Conservation (phyloP, 2,329 filamentous ascomycete species). For the Aspergillus arachidicola region DNA sequence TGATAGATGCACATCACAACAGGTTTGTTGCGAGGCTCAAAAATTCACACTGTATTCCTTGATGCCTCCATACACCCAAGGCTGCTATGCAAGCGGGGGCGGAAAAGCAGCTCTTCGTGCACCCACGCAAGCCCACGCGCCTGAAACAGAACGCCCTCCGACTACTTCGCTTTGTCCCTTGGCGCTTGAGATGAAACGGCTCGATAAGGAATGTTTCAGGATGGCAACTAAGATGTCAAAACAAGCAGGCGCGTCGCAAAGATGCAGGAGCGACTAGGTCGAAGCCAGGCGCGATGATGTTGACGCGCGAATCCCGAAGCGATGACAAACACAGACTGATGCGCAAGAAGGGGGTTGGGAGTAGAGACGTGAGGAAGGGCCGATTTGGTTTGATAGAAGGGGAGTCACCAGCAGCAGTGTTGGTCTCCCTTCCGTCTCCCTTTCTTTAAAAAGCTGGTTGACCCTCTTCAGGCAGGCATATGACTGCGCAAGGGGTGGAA, state of each 20-base stretch:
- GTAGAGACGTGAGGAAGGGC: constrained; percentile 12
- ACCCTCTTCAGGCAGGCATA: constrained; percentile 13
- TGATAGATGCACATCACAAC: constrained; percentile 32
- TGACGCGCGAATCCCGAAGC: constrained; percentile 20
- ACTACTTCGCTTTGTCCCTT: constrained; percentile 8
- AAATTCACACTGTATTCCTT: constrained; percentile 18
- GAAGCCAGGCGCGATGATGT: constrained; percentile 22
- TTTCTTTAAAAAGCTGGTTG: constrained; percentile 25
- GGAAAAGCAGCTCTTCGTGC: constrained; percentile 12
- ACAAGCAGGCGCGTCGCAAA: constrained; percentile 27
- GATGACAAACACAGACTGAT: constrained; percentile 1
- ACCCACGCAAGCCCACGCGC: constrained; percentile 18
- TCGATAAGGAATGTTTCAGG: constrained; percentile 35
- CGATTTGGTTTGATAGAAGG: constrained; percentile 21
- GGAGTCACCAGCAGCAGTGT: constrained; percentile 21
- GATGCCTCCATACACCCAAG: constrained; percentile 20
- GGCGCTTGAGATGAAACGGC: constrained; percentile 19
- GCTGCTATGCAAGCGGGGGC: constrained; percentile 3
- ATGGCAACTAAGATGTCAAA: constrained; percentile 26
- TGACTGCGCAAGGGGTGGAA: constrained; percentile 26
- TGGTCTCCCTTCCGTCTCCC: constrained; percentile 28
- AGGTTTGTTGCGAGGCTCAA: constrained; percentile 26
- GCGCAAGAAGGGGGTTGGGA: neutral
- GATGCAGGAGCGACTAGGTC: constrained; percentile 24
- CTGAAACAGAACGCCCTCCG: constrained; percentile 17